phyloP scores from a whole-genome alignment of 257 asterid species.

The Coffea eugenioides region DNA sequence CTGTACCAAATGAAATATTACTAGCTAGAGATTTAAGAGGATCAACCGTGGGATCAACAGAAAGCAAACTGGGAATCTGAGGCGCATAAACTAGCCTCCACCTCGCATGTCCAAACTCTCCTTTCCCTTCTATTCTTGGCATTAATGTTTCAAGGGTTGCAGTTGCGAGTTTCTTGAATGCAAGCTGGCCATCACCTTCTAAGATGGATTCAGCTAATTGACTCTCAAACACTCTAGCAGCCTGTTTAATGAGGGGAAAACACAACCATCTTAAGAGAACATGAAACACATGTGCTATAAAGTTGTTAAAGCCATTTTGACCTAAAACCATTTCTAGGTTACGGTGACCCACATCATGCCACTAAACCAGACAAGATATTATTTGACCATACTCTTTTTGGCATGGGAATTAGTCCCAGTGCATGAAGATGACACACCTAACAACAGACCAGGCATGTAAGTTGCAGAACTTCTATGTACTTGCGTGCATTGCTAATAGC shows the following conservation, averaged over 20 bases:
- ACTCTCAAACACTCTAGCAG: slow-evolving; percentile 97
- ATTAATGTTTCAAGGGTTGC: slow-evolving; percentile 90
- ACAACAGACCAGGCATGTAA: neutral
- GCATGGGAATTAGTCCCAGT: neutral
- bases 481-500: neutral
- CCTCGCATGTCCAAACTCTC: slow-evolving; percentile 97
- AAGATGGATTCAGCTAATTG: slow-evolving; percentile 94
- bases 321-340: neutral
- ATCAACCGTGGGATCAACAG: slow-evolving; percentile 92
- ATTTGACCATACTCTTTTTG: neutral
- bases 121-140: slow-evolving; percentile 99
- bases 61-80: slow-evolving; percentile 88
- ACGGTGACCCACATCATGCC: neutral
- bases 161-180: slow-evolving; percentile 98
- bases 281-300: neutral
- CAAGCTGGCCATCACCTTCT: slow-evolving; percentile 98
- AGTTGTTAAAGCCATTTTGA: neutral
- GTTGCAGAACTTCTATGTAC: neutral
- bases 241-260: slow-evolving; percentile 46
- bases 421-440: neutral
- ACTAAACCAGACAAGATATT: neutral
- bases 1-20: slow-evolving; percentile 97
- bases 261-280: neutral
- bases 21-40: slow-evolving; percentile 95
- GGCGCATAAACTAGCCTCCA: slow-evolving; percentile 99